Base-by-base conservation (phyloP, 306 rosid genomes). In the Glycine tomentella region DNA sequence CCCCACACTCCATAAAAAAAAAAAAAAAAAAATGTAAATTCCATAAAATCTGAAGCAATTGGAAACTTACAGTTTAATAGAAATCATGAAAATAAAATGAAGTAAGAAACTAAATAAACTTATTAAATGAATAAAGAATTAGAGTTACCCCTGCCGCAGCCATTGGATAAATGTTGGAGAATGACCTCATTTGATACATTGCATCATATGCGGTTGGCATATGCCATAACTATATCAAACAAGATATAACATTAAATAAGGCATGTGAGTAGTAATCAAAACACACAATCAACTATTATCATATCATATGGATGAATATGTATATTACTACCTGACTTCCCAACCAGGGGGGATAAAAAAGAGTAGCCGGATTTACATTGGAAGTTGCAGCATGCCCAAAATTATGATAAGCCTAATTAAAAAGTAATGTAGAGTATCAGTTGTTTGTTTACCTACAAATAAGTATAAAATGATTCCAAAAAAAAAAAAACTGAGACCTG, bases 321-420 rank as follows among this genome's bases (percentile, higher is more conserved):
- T 59, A 69, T 40, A 58, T 17, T 10, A 45, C 34, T 74, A 85
- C 87, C 84, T 77, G 76, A 16, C 57, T 61, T 80, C 40, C 53
- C 34, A 51, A 16, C 74, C 52, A 42, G 34, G 53, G 7, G 59
- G 81, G 63, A 42, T 69, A 11, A 40, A 52, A 69, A 36, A 34
- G 40, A 72, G 25, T 64, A 31, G 72, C 3, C 3, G 76, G 53
- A 16, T 50, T 73, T n/a, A 66, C 13, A 17, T 48, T n/a, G 25
- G 61, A 25, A 20, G 63, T 68, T 69, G 80, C 33, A 56, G 25
- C 42, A 25, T 80, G 49, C 57, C 14, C 67, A 45, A 34, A 50
- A 55, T 11, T 13, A 5, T 56, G 72, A 63, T 40, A 74, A 20
- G 38, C 84, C 86, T 87, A 42, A 57, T 55, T 38, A 78, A 81